Conservation (phyloP, 2,329 filamentous ascomycete genomes). For the Alternaria ventricosa region DNA sequence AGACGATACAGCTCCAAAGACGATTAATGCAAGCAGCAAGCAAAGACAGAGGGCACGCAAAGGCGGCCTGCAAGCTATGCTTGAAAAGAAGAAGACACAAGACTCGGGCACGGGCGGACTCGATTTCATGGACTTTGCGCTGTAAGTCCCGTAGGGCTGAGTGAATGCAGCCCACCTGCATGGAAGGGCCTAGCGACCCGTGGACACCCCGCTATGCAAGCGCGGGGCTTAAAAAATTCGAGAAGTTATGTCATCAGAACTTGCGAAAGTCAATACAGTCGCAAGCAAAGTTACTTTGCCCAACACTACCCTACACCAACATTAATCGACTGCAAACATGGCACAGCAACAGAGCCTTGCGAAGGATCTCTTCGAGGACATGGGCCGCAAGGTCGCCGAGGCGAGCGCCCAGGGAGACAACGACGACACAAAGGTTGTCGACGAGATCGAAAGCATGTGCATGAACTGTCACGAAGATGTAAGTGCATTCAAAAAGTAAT, state of each 20-base stretch:
- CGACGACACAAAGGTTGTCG: conserved; percentile 56
- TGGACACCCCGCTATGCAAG: conserved; percentile 30
- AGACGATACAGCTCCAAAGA: conserved; percentile 28
- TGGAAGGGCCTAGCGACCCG: conserved; percentile 27
- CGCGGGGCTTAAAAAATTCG: conserved; percentile 46
- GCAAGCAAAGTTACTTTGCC: not conserved
- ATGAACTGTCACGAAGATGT: conserved; percentile 63
- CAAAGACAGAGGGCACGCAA: conserved; percentile 63
- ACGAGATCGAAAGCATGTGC: conserved; percentile 61
- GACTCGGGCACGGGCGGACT: conserved; percentile 46
- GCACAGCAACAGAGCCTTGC: conserved; percentile 49
- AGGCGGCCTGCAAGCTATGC: conserved; percentile 60
- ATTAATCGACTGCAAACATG: conserved; percentile 29
- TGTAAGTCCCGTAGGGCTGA: conserved; percentile 42
- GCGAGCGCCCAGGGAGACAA: conserved; percentile 44
- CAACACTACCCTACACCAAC: not conserved
- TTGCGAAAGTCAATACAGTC: conserved; percentile 7
- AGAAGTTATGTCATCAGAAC: conserved; percentile 25
- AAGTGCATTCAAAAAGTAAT: conserved; percentile 11
- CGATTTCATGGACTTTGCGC: conserved; percentile 62
- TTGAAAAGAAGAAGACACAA: conserved; percentile 55
- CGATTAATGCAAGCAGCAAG: conserved; percentile 58
- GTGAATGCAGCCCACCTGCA: conserved; percentile 11
- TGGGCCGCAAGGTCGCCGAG: conserved; percentile 57
- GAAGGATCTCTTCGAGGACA: conserved; percentile 59